Evolutionary conservation across 1,284 basidiomycete genomes (phyloP), one percentile per base, ranked within the genome.

Genomic region (Bjerkandera adusta): DNA sequence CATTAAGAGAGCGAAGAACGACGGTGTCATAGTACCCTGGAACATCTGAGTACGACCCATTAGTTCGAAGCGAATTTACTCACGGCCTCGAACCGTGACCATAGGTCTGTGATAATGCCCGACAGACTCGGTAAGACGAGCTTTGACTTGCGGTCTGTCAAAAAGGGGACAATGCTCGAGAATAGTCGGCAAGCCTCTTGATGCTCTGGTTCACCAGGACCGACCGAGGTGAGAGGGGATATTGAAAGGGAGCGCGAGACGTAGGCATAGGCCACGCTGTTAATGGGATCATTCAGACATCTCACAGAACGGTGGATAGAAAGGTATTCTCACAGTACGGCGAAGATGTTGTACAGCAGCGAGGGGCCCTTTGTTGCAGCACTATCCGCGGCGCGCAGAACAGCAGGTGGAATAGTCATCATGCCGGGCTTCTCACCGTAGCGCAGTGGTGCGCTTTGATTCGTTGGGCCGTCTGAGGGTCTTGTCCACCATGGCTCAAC

Each of bases 231-330:
- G 35, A 89, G 63, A 0, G 82, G 76, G 1, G 83, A 85, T 6
- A 70, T 61, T 6, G 75, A 73, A 27, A 89, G 64, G 54, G 73
- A 73, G 6, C 87, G 80, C 21, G 79, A 79, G 13, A 70, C 66
- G 55, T 81, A 87, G 2, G 77, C 69, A 57, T 90, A 90, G 11
- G 79, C 75, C 39, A 88, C 68, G 46, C 86, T 89, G 13, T 40
- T 29, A 45, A 22, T 16, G n/a, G 24, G 30, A 5, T 29, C 4
- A 4, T 3, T 26, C 15, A 26, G 48, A 30, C 21, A 39, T 39
- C 8, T 12, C 16, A 11, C 10, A 7, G 10, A 30, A 21, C 8
- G 21, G 25, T 20, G 3, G 22, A n/a, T 11, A 5, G 25, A 8
- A 26, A 42, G 35, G 8, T 12, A 36, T 3, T 70, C 85, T 47